A percentile compares a stretch with the other conserved stretches of the same genome.
These are phyloP conservation scores for Yamadazyma phyllophila DNA, from an alignment of 805 yeast genomes.

Conservation along the genomic window DNA sequence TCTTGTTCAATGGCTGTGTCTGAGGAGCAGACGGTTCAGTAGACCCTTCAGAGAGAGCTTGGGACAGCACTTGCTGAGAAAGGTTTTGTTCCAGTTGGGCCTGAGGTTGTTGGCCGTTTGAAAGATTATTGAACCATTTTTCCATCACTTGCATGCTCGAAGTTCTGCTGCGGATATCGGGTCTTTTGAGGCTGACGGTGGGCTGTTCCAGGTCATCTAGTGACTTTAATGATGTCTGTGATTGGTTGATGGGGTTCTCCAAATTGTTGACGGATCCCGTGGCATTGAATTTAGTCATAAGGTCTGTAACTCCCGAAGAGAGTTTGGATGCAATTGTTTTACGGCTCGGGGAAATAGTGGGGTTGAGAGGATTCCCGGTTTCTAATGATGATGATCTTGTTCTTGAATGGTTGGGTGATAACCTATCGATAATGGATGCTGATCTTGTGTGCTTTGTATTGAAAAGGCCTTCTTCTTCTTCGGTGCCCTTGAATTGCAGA, in stretches of 20 bases:
- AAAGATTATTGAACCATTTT: slow-evolving; percentile 40
- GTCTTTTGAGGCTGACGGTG: slow-evolving; percentile 16
- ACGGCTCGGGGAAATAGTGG: slow-evolving; percentile 18
- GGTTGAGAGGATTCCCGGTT: not conserved
- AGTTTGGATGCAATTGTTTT: slow-evolving; percentile 38
- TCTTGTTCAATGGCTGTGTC: not conserved
- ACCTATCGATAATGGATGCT: slow-evolving; percentile 25
- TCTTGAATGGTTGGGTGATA: slow-evolving; percentile 37
- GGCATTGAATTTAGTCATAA: slow-evolving; percentile 38
- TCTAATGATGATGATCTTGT: slow-evolving; percentile 37
- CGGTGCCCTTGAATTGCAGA: slow-evolving; percentile 19
- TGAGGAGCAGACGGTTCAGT: not conserved
- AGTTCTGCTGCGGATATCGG: slow-evolving; percentile 31
- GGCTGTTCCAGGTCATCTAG: slow-evolving; percentile 20
- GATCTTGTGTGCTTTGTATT: slow-evolving; percentile 15
- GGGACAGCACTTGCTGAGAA: not conserved
- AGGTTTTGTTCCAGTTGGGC: not conserved
- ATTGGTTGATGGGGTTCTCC: slow-evolving; percentile 14
- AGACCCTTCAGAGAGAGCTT: not conserved
- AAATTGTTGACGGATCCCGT: not conserved
- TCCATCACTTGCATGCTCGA: slow-evolving; percentile 43
- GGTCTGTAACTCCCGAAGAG: slow-evolving; percentile 40
- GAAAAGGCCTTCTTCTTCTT: slow-evolving; percentile 12
- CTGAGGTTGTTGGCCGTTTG: slow-evolving; percentile 11
- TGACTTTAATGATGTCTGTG: slow-evolving; percentile 35